Percentiles rank a stretch among this genome's conserved stretches.
Evolutionary conservation across 2,329 filamentous ascomycete species (phyloP).

Genomic region (Polytolypa hystricis): DNA sequence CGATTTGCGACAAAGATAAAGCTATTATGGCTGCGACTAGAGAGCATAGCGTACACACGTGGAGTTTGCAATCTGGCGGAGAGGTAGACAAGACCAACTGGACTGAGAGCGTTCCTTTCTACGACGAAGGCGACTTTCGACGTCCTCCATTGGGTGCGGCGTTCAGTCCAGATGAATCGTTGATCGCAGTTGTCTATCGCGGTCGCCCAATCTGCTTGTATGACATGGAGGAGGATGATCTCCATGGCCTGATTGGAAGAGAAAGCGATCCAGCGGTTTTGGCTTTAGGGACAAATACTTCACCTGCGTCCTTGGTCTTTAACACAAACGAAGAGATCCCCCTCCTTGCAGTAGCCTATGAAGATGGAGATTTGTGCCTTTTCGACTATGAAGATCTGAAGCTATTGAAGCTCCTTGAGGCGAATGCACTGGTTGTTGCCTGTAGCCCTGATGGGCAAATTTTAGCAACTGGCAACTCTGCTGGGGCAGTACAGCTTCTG

Average conservation of each 20-base stretch:
- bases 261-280: background rate
- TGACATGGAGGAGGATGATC: background rate
- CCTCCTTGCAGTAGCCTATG: constrained; percentile 22
- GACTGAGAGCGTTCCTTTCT: too few relatives aligned
- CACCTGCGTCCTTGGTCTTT: constrained; percentile 18
- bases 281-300: background rate
- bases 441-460: constrained; percentile 17
- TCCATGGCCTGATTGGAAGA: background rate
- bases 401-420: constrained; percentile 5
- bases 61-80: background rate
- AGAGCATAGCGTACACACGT: too few relatives aligned
- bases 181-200: background rate
- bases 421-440: constrained; percentile 17
- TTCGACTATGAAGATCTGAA: constrained; percentile 18
- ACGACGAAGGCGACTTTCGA: too few relatives aligned
- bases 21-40: too few relatives aligned
- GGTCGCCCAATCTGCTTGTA: background rate
- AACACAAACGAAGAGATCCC: constrained; percentile 21
- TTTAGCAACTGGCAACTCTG: constrained; percentile 15
- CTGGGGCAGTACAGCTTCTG: constrained; percentile 18
- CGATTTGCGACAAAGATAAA: background rate
- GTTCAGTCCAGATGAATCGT: too few relatives aligned
- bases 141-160: too few relatives aligned
- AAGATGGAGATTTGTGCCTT: constrained; percentile 21
- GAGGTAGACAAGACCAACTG: too few relatives aligned